A percentile compares a stretch with the other conserved stretches of the same genome.
These are phyloP conservation scores for maize (Zea mays) DNA, from an alignment of 176 grass and related monocot genomes.

Conservation along the genomic window DNA sequence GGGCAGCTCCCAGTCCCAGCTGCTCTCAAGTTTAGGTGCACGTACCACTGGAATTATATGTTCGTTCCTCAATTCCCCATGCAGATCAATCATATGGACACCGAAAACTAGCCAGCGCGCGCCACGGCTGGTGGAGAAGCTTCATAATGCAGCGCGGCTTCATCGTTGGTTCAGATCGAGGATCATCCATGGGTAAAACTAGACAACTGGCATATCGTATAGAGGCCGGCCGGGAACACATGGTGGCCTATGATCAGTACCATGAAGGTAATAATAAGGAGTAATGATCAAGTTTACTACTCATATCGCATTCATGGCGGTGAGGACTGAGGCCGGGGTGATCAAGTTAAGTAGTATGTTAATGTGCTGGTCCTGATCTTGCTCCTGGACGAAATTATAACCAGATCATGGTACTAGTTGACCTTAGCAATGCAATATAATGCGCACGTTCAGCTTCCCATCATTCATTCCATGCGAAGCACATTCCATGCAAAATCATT, in stretches of 20 bases:
- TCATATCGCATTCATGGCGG: background rate
- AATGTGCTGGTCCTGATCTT: background rate
- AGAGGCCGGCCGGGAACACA: no score
- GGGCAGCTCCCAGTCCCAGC: background rate
- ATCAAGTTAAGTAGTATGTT: background rate
- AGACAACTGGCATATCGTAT: no score
- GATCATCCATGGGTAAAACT: no score
- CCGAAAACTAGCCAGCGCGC: background rate
- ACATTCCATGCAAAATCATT: slow-evolving; percentile 1
- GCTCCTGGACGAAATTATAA: slow-evolving; percentile 17
- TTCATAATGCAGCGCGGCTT: background rate
- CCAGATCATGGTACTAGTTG: slow-evolving; percentile 16
- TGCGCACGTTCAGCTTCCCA: background rate
- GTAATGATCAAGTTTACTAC: no score
- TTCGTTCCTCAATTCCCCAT: background rate
- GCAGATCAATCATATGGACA: slow-evolving; percentile 15
- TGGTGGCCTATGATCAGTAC: background rate
- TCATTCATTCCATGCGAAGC: background rate
- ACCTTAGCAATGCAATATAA: background rate
- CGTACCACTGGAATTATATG: background rate
- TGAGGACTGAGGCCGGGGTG: background rate
- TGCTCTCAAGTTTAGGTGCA: slow-evolving; percentile 17
- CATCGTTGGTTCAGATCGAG: no score
- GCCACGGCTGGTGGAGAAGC: background rate
- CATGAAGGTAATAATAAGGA: background rate